Base-by-base conservation (phyloP, 1,284 basidiomycete species). In the Wolfiporia cocos region DNA sequence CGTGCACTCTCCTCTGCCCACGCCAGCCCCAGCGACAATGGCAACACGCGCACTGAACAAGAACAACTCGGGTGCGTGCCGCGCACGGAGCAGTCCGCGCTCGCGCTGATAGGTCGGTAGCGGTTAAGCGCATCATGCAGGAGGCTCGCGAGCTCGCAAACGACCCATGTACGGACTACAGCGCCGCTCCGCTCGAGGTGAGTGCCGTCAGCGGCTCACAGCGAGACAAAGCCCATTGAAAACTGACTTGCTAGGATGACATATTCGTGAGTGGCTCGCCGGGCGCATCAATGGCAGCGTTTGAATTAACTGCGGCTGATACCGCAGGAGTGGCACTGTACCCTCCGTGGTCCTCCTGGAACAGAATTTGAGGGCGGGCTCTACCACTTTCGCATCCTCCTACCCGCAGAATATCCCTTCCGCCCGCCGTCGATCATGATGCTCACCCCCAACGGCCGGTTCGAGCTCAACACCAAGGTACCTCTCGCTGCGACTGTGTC, bases 101-200 rank as follows among this genome's bases (percentile, higher is more conserved):
- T 19, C 3, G n/a, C n/a, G n/a, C n/a, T n/a, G n/a, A n/a, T n/a
- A 5, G 26, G n/a, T 9, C 19, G 20, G 15, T 17, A 53, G 91
- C 92, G 41, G 87, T 96, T 46, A 96, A 96, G 70, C 83, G 95
- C 35, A 96, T 98, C 52, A 89, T 98, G 80, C 91, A 92, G 61
- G 94, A 98, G 66, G 94, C 93, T 3, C 73, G 80, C 48, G 94
- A 98, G 61, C 77, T 96, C 6, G 78, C 82, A 5, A 77, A 76
- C 42, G 92, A 94, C 61, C 78, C 81, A 42, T 84, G 76, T 41
- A 80, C 82, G 1, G 90, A 93, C 57, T 94, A 93, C 59, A 68
- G 76, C 44, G 94, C 93, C 7, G 81, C 79, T 0, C 94, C 94
- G 2, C 68, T 95, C 12, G 94, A 96, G 77, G 89, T 92, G 47